Percentiles rank a stretch among this genome's conserved stretches.
Evolutionary conservation across 108 stramenopile species (phyloP).

Genomic region (Pseudonitzschia pungens): DNA sequence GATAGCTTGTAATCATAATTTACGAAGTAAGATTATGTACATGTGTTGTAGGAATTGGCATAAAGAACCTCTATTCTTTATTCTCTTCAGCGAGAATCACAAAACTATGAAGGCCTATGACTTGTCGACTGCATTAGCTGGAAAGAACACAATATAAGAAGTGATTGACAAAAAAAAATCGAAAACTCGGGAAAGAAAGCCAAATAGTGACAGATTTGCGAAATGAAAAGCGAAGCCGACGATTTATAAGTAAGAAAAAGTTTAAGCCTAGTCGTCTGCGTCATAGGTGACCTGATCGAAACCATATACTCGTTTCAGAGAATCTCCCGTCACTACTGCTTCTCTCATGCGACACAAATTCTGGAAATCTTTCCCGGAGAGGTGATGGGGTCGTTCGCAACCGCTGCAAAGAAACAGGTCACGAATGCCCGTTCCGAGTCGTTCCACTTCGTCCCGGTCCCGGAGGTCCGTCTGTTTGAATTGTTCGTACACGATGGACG

Average conservation of each 20-base stretch:
- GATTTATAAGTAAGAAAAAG: neutral
- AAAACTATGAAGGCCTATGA: too few relatives aligned
- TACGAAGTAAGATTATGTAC: too few relatives aligned
- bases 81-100: too few relatives aligned
- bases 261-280: neutral
- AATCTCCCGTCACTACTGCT: neutral
- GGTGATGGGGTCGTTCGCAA: neutral
- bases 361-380: neutral
- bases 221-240: too few relatives aligned
- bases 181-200: too few relatives aligned
- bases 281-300: neutral
- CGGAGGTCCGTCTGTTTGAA: slow-evolving; percentile 12
- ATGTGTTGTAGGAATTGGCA: too few relatives aligned
- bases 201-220: too few relatives aligned
- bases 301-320: neutral
- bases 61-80: too few relatives aligned
- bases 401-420: slow-evolving; percentile 2
- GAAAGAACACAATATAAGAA: too few relatives aligned
- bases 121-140: too few relatives aligned
- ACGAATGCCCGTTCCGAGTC: slow-evolving; percentile 11
- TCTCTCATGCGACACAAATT: neutral
- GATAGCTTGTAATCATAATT: too few relatives aligned
- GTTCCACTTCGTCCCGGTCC: neutral
- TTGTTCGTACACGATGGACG: slow-evolving; percentile 6
- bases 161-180: too few relatives aligned